Conservation (phyloP, 148 eudicot species). For the Hydrangea macrophylla region DNA sequence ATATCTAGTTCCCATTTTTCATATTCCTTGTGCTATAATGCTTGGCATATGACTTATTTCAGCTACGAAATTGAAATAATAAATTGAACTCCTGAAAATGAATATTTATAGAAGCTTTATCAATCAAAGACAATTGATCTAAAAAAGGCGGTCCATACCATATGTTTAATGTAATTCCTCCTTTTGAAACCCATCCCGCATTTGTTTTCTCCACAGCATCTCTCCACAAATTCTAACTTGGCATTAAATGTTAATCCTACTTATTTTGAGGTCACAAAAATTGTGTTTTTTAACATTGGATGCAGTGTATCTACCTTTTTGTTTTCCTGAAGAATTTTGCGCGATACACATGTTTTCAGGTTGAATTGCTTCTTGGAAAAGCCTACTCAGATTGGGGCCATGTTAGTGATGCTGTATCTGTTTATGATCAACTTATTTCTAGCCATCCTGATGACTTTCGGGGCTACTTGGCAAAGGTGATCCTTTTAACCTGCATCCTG, state of each 20-base stretch:
- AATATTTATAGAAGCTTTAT: background rate
- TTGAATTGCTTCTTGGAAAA: slow-evolving; percentile 91
- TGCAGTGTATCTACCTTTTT: background rate
- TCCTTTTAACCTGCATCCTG: background rate
- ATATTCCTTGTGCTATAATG: background rate
- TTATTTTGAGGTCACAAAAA: too few species aligned
- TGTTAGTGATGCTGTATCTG: slow-evolving; percentile 79
- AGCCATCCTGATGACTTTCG: slow-evolving; percentile 80
- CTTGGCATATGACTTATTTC: background rate
- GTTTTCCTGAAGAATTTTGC: too few species aligned
- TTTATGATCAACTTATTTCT: slow-evolving; percentile 85
- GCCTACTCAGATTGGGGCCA: slow-evolving; percentile 99
- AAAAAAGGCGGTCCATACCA: too few species aligned
- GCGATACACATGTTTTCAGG: slow-evolving; percentile 57
- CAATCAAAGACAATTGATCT: background rate
- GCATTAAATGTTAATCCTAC: background rate
- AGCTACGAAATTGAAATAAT: background rate
- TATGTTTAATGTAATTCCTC: too few species aligned
- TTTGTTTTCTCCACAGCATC: too few species aligned
- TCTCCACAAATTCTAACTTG: too few species aligned
- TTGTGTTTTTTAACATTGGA: background rate
- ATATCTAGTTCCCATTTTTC: background rate
- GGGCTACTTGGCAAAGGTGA: slow-evolving; percentile 91
- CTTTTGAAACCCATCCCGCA: too few species aligned
- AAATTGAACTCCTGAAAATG: background rate